Conservation (phyloP, 2,329 filamentous ascomycete species). For the Sarocladium brachiariae region DNA sequence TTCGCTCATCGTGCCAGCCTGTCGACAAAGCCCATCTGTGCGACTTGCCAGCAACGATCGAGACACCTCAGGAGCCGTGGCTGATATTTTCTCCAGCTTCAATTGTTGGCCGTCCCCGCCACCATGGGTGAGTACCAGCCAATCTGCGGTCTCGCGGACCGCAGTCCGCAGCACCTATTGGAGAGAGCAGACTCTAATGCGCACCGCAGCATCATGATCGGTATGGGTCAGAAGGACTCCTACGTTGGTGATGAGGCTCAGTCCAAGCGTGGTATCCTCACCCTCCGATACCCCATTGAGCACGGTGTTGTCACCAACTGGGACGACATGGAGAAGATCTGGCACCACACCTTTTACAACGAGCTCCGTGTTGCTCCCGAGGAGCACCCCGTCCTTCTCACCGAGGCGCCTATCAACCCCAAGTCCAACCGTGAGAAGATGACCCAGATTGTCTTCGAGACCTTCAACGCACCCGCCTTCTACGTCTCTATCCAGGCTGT, state of each 20-base stretch:
- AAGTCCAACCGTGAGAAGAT: conserved; percentile 99
- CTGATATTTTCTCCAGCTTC: conserved; percentile 61
- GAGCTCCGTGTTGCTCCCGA: conserved; percentile 99
- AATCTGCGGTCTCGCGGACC: background rate
- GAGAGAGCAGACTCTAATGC: conserved; percentile 2
- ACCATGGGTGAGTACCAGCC: conserved; percentile 83
- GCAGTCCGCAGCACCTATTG: background rate
- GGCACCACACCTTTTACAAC: conserved; percentile 99
- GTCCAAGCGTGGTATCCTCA: conserved; percentile 99
- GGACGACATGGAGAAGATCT: conserved; percentile 99
- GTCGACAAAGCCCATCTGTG: conserved; percentile 1
- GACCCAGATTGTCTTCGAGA: conserved; percentile 99
- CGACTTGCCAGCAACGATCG: background rate
- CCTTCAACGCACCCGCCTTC: conserved; percentile 99
- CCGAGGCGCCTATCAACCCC: conserved; percentile 99
- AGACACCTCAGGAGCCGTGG: conserved; percentile 12
- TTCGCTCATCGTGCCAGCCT: conserved; percentile 18
- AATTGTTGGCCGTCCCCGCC: conserved; percentile 98
- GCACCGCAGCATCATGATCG: conserved; percentile 89
- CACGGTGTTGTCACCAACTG: conserved; percentile 99
- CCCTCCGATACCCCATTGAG: conserved; percentile 98
- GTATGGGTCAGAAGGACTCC: conserved; percentile 99
- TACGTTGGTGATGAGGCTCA: conserved; percentile 99
- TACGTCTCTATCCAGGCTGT: conserved; percentile 99
- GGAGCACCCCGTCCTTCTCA: conserved; percentile 99